A percentile compares a stretch with the other conserved stretches of the same genome.
phyloP scores from a whole-genome alignment of 2,329 filamentous ascomycete genomes.

The Teratosphaeria pseudoeucalypti region DNA sequence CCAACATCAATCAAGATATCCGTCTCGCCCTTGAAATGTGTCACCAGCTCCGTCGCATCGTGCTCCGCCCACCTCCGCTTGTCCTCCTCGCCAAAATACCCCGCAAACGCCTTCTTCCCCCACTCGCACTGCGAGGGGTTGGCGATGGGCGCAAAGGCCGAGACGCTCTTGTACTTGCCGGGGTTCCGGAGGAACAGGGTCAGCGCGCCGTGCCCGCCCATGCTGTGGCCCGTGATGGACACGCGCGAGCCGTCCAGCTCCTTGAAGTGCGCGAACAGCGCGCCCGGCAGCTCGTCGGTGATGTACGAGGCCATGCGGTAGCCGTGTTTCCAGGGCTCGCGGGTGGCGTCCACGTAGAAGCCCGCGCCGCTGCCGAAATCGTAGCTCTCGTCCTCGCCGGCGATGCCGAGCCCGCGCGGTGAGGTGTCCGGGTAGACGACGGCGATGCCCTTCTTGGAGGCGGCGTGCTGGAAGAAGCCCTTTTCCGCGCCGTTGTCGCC shows the following conservation, averaged over 20 bases:
- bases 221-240: slow-evolving; percentile 85
- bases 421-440: slow-evolving; percentile 92
- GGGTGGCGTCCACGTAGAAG: slow-evolving; percentile 86
- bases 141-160: slow-evolving; percentile 79
- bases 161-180: slow-evolving; percentile 77
- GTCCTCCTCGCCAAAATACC: slow-evolving; percentile 72
- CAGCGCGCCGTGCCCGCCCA: slow-evolving; percentile 93
- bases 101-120: slow-evolving; percentile 89
- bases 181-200: slow-evolving; percentile 89
- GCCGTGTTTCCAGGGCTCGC: slow-evolving; percentile 59
- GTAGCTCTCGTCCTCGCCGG: slow-evolving; percentile 76
- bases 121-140: slow-evolving; percentile 82
- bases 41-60: slow-evolving; percentile 83
- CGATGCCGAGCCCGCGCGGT: slow-evolving; percentile 67
- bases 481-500: slow-evolving; percentile 68
- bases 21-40: slow-evolving; percentile 60
- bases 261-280: slow-evolving; percentile 61
- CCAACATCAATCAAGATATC: slow-evolving; percentile 85
- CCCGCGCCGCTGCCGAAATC: slow-evolving; percentile 89
- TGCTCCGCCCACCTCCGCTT: slow-evolving; percentile 73
- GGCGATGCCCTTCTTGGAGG: slow-evolving; percentile 73
- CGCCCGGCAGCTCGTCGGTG: slow-evolving; percentile 70
- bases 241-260: slow-evolving; percentile 61
- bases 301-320: slow-evolving; percentile 97
- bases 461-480: slow-evolving; percentile 84